These are phyloP conservation scores for Penicillium turbatum DNA, from an alignment of 495 filamentous ascomycete species.

Conservation along the genomic window DNA sequence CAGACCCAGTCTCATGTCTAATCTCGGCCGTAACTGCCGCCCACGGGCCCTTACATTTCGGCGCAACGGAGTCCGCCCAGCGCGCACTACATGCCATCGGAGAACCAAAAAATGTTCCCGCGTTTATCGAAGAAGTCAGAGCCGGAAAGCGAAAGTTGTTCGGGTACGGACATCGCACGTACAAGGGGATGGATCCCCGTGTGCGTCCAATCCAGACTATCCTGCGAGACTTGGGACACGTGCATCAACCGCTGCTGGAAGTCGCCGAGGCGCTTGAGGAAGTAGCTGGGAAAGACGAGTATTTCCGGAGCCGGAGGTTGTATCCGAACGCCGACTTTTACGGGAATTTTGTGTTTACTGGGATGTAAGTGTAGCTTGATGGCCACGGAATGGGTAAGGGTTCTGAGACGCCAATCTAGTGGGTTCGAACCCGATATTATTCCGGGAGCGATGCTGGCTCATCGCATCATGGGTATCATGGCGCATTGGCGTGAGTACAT, in stretches of 20 bases:
- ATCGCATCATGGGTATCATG: slow-evolving; percentile 38
- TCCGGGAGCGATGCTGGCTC: slow-evolving; percentile 32
- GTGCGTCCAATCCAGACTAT: slow-evolving; percentile 45
- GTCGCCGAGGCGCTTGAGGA: slow-evolving; percentile 49
- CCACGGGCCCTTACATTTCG: slow-evolving; percentile 55
- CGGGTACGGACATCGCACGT: slow-evolving; percentile 58
- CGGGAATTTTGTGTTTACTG: slow-evolving; percentile 53
- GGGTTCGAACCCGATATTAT: slow-evolving; percentile 36
- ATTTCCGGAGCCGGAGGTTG: slow-evolving; percentile 45
- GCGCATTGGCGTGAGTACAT: slow-evolving; percentile 44
- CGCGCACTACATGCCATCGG: slow-evolving; percentile 45
- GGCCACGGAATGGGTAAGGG: neutral
- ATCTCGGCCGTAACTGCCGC: slow-evolving; percentile 46
- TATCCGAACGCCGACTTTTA: slow-evolving; percentile 58
- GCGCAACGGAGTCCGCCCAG: slow-evolving; percentile 55
- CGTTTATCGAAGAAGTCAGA: slow-evolving; percentile 50
- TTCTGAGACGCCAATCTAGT: slow-evolving; percentile 11
- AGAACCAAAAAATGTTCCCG: slow-evolving; percentile 40
- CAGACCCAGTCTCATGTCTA: slow-evolving; percentile 39
- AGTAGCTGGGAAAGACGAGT: slow-evolving; percentile 47
- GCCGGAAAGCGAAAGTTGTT: slow-evolving; percentile 48
- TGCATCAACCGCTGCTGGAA: slow-evolving; percentile 43
- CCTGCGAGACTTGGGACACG: slow-evolving; percentile 34
- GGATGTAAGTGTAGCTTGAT: slow-evolving; percentile 31
- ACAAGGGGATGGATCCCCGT: slow-evolving; percentile 51